phyloP scores from a whole-genome alignment of 2,329 filamentous ascomycete genomes.

The Fusarium sp. region DNA sequence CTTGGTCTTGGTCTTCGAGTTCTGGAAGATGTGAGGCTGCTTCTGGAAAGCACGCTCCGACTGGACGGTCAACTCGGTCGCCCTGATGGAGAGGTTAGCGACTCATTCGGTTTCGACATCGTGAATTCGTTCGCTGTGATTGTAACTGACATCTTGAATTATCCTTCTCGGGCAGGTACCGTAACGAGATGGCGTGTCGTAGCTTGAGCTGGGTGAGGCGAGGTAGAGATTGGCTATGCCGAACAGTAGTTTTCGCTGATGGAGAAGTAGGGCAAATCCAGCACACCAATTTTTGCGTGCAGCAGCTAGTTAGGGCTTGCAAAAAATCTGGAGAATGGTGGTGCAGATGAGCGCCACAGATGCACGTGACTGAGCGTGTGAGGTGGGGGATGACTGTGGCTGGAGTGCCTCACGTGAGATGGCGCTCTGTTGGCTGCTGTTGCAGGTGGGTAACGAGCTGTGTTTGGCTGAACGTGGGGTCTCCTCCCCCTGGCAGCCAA shows the following conservation, averaged over 20 bases:
- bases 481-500: constrained; percentile 45
- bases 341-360: constrained; percentile 44
- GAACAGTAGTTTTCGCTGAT: constrained; percentile 54
- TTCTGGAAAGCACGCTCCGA: constrained; percentile 99
- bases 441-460: too few species aligned
- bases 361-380: constrained; percentile 48
- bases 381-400: background rate
- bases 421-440: constrained; percentile 15
- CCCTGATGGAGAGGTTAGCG: constrained; percentile 73
- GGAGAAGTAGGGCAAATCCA: constrained; percentile 55
- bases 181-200: constrained; percentile 57
- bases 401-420: constrained; percentile 32
- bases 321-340: constrained; percentile 50
- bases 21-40: constrained; percentile 99
- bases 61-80: constrained; percentile 99
- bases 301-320: constrained; percentile 39
- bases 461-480: constrained; percentile 41
- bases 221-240: constrained; percentile 50
- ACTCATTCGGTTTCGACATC: constrained; percentile 41
- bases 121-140: constrained; percentile 46
- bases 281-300: constrained; percentile 25
- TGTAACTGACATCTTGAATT: constrained; percentile 60
- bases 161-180: constrained; percentile 58
- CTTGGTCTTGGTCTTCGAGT: constrained; percentile 92
- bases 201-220: constrained; percentile 54